Evolutionary conservation across 352 stramenopile species (phyloP), one percentile per base, ranked within the genome.

Genomic region (Halophytophthora polymorphica): DNA sequence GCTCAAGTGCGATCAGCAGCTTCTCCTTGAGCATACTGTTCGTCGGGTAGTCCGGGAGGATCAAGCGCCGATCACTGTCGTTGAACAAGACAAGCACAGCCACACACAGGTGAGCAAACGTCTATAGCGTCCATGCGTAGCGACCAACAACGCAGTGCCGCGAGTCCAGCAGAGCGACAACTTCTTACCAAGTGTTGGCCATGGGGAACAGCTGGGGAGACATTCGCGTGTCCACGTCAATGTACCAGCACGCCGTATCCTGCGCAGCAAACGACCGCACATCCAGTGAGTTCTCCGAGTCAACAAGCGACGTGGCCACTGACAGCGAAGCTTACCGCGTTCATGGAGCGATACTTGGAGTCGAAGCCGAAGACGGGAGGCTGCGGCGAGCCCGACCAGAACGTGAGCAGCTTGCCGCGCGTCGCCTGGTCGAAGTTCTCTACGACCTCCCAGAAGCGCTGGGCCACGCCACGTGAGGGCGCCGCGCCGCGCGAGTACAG

Each of bases 281-380:
- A 49, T 23, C 25, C 15, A 47, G 12, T 13, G 15, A 46, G 10
- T n/a, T n/a, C 45, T 44, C 45, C 13, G 53, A 35, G 10, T 22
- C 38, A 28, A 47, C 35, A 17, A 21, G 11, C n/a, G 1, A 42
- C 2, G 21, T 19, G 6, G 6, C 2, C 17, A 31, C 4, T 21
- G 13, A 22, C 25, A 47, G 42, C 19, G 0, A 45, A 11, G 49
- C 76, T 36, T 65, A 88, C 79, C 64, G 76, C 61, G 38, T 68
- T 76, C 53, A 83, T 73, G 15, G 66, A 75, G 18, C 72, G 73
- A 49, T 75, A 67, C 15, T 57, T 77, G 1, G 68, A 71, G 29
- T 82, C 73, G 45, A 89, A 92, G 12, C 82, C 82, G 53, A 92
- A 92, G 6, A 90, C 64, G 2, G 82, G 82, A 31, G 82, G 78